These are phyloP conservation scores for Pisolithus thermaeus DNA, from an alignment of 1,284 basidiomycete genomes.

Conservation along the genomic window DNA sequence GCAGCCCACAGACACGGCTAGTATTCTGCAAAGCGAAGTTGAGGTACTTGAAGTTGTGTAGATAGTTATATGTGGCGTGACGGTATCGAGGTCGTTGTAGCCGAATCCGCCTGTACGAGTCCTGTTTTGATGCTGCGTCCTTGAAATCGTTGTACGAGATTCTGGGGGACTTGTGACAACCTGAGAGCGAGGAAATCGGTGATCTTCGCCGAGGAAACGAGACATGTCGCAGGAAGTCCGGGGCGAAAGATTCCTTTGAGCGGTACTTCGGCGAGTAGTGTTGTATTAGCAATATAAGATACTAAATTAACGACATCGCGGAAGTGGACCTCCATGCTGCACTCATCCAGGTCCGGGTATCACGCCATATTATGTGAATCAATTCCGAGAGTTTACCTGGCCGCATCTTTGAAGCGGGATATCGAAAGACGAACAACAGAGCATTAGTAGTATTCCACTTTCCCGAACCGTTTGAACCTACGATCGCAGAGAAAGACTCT, in stretches of 20 bases:
- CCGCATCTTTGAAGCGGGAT: constrained; percentile 95
- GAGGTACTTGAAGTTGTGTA: no score
- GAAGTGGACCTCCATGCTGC: constrained; percentile 96
- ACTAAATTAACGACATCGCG: constrained; percentile 89
- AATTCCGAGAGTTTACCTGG: constrained; percentile 97
- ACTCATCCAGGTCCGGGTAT: constrained; percentile 75
- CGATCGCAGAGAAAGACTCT: constrained; percentile 95
- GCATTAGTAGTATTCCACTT: constrained; percentile 99
- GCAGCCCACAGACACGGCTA: no score
- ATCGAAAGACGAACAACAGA: constrained; percentile 96
- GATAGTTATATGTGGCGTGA: no score
- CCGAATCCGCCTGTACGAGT: constrained; percentile 1
- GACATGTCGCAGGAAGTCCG: no score
- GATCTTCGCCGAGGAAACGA: no score
- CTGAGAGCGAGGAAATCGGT: no score
- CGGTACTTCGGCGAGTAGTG: constrained; percentile 1
- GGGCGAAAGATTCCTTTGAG: constrained; percentile 46
- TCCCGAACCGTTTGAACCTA: constrained; percentile 94
- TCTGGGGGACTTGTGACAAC: no score
- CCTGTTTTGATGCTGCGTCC: no score
- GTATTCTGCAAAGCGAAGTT: no score
- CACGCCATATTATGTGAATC: constrained; percentile 94
- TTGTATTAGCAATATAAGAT: not conserved
- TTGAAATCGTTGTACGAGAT: no score
- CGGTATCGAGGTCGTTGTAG: no score